Percentiles rank a stretch among this genome's conserved stretches.
Evolutionary conservation across 2,329 filamentous ascomycete genomes (phyloP).

Genomic region (Alternaria sp.): DNA sequence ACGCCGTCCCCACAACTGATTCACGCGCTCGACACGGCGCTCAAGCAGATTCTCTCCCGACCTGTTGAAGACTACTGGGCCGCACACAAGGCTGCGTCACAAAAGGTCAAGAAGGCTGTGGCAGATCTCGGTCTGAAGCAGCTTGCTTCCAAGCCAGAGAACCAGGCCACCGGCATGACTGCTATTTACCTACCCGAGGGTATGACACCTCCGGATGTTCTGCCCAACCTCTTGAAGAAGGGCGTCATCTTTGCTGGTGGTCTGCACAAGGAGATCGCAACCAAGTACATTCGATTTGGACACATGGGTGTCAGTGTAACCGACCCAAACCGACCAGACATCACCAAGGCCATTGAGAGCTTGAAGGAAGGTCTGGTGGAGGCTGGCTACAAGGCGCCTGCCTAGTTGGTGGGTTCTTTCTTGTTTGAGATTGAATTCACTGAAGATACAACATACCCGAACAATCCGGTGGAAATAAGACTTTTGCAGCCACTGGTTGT

Average conservation of each 20-base stretch:
- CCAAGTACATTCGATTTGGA: slow-evolving; percentile 93
- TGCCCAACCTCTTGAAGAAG: slow-evolving; percentile 85
- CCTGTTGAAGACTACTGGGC: slow-evolving; percentile 86
- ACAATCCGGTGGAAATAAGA: background rate
- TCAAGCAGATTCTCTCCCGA: slow-evolving; percentile 83
- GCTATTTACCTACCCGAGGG: slow-evolving; percentile 93
- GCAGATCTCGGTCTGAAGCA: slow-evolving; percentile 85
- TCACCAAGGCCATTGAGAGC: slow-evolving; percentile 83
- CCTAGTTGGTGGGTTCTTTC: slow-evolving; percentile 3
- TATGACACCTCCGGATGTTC: slow-evolving; percentile 79
- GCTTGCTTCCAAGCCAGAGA: slow-evolving; percentile 82
- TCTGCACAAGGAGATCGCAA: slow-evolving; percentile 92
- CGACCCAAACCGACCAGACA: slow-evolving; percentile 79
- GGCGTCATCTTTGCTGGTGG: slow-evolving; percentile 95
- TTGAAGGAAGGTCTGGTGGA: slow-evolving; percentile 79
- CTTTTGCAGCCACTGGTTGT: background rate
- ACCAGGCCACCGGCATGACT: slow-evolving; percentile 98
- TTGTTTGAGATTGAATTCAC: background rate
- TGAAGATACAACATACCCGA: background rate
- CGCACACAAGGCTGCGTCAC: slow-evolving; percentile 78
- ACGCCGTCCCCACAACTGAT: slow-evolving; percentile 95
- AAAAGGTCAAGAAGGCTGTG: slow-evolving; percentile 86
- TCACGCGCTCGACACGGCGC: slow-evolving; percentile 87
- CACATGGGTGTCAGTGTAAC: slow-evolving; percentile 97
- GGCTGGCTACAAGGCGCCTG: slow-evolving; percentile 67